phyloP scores from a whole-genome alignment of 2,329 filamentous ascomycete species.

The Fusarium duplospermum region DNA sequence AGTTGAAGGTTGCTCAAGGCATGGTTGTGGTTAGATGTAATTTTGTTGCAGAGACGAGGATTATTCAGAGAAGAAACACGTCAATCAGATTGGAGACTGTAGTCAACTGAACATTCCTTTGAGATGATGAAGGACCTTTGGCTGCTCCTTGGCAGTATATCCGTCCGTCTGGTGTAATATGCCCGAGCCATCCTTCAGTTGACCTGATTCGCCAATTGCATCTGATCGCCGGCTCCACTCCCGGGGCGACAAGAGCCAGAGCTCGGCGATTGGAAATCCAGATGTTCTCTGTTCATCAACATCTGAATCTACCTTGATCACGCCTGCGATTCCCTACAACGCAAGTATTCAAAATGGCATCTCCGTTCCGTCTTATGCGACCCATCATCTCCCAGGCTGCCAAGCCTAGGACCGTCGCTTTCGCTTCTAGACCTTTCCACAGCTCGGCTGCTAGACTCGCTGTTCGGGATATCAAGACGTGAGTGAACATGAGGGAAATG shows the following conservation, averaged over 20 bases:
- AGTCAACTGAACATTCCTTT: background rate
- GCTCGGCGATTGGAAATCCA: constrained; percentile 32
- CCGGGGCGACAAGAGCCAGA: constrained; percentile 11
- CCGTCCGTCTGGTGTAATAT: background rate
- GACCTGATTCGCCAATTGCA: constrained; percentile 24
- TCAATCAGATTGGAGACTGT: background rate
- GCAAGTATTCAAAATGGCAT: constrained; percentile 30
- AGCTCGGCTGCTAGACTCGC: constrained; percentile 56
- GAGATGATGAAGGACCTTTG: background rate
- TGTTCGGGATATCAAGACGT: constrained; percentile 58
- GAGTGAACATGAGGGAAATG: constrained; percentile 22
- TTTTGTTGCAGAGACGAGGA: background rate
- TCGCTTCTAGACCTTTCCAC: constrained; percentile 45
- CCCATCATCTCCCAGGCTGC: constrained; percentile 34
- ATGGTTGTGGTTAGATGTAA: background rate
- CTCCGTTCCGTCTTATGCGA: constrained; percentile 30
- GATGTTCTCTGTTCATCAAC: constrained; percentile 12
- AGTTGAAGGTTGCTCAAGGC: background rate
- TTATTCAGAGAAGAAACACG: background rate
- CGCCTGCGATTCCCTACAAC: background rate
- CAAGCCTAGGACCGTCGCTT: constrained; percentile 25
- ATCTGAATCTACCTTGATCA: background rate
- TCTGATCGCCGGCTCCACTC: constrained; percentile 18
- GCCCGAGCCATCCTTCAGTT: background rate
- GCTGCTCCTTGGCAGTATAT: background rate